phyloP scores from a whole-genome alignment of 2,329 filamentous ascomycete species.

The Daldinia sp. region DNA sequence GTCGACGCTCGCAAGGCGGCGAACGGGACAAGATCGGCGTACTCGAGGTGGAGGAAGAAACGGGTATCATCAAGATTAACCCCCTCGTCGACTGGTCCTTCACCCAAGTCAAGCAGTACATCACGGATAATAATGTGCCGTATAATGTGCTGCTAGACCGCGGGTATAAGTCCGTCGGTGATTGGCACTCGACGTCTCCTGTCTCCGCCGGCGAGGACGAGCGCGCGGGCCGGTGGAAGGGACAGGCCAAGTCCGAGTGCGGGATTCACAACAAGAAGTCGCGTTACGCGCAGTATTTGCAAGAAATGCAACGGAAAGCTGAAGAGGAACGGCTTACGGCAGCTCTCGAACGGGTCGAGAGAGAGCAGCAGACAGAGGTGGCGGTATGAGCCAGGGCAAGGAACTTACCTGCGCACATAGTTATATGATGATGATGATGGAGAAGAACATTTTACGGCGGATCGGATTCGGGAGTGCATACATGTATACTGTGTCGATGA shows the following conservation, averaged over 20 bases:
- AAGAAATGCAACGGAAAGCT: slow-evolving; percentile 77
- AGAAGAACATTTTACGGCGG: background rate
- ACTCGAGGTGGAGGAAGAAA: slow-evolving; percentile 89
- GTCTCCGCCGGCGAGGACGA: slow-evolving; percentile 94
- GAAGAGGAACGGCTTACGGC: slow-evolving; percentile 58
- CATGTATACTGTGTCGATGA: slow-evolving; percentile 20
- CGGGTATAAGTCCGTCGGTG: slow-evolving; percentile 98
- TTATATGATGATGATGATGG: background rate
- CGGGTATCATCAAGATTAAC: slow-evolving; percentile 96
- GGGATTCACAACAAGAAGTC: slow-evolving; percentile 99
- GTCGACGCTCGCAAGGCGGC: slow-evolving; percentile 90
- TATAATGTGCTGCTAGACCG: slow-evolving; percentile 92
- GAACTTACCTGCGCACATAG: background rate
- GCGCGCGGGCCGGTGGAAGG: slow-evolving; percentile 96
- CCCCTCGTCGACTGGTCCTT: slow-evolving; percentile 96
- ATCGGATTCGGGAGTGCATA: background rate
- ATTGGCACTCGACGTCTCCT: slow-evolving; percentile 97
- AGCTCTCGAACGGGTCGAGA: slow-evolving; percentile 42
- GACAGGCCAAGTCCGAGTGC: slow-evolving; percentile 94
- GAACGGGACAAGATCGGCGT: slow-evolving; percentile 91
- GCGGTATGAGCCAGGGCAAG: background rate
- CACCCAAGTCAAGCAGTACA: slow-evolving; percentile 87
- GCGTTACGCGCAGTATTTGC: slow-evolving; percentile 87
- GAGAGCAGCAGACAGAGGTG: slow-evolving; percentile 26
- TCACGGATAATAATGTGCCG: slow-evolving; percentile 86